Base-by-base conservation (phyloP, 805 yeast species). In the Kuraishia piskuri region DNA sequence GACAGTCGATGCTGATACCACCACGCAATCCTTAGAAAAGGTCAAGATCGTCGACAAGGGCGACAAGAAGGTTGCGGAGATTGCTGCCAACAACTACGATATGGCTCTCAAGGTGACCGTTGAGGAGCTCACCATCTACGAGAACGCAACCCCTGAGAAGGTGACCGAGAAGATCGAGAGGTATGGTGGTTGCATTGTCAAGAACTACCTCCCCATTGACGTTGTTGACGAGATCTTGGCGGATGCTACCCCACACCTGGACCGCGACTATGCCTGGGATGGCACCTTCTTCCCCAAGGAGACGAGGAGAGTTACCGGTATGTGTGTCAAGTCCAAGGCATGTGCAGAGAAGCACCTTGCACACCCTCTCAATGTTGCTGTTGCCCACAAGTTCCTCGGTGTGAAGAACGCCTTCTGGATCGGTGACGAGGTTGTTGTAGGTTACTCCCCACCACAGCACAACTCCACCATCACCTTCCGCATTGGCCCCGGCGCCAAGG, bases 401-500 rank as follows among this genome's bases (percentile, higher is more conserved):
- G 56, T 58, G 40, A 50, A 53, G 40, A 61, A 59, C 54, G 52
- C 54, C 12, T 62, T 59, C 56, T 56, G 60, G 60, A 55, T 56
- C 22, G 67, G 67, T 9, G 55, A 61, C 2, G 56, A 60, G 25
- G 22, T 57, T 10, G 56, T 51, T 46, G 57, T 56, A n/a, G 67
- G 66, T 1, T 53, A 56, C 45, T 56, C 63, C 3, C 58, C 59
- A 10, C 58, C 63, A 26, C 60, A 60, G 45, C 52, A 53, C 20
- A 59, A 59, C 50, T 58, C 61, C 22, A 54, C 57, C 3, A 59
- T 62, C 45, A 53, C 61, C 17, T 61, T 59, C 54, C 54, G 63
- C 46, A 57, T 63, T 49, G 65, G 66, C 1, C 66, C 67, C 8
- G 64, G 63, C n/a, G 63, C 65, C n/a, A 48, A 48, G 7, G 25